phyloP scores from a whole-genome alignment of 441 rosid species.

The Melastoma candidum region DNA sequence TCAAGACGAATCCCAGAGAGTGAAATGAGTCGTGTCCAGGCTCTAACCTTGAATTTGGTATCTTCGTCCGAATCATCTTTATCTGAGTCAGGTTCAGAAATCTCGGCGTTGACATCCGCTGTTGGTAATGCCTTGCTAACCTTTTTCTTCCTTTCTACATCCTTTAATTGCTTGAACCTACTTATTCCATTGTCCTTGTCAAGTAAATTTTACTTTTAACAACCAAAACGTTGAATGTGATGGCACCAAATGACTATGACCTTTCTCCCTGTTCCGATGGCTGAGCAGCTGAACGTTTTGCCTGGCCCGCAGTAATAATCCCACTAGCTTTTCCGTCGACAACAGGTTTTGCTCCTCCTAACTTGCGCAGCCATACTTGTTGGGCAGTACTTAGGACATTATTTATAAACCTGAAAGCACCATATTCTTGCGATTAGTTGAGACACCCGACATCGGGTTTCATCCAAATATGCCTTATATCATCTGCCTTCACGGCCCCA shows the following conservation, averaged over 20 bases:
- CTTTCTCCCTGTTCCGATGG: constrained; percentile 61
- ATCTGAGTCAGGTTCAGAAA: constrained; percentile 46
- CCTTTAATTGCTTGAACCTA: constrained; percentile 74
- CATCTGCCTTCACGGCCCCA: too few relatives aligned
- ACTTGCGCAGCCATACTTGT: constrained; percentile 86
- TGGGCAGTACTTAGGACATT: constrained; percentile 92
- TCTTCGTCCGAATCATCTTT: constrained; percentile 43
- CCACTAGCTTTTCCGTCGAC: constrained; percentile 70
- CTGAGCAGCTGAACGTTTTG: constrained; percentile 71
- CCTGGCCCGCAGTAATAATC: constrained; percentile 84
- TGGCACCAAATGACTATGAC: constrained; percentile 22
- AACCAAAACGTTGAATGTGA: constrained; percentile 1
- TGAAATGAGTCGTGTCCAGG: too few relatives aligned
- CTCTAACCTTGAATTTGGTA: constrained; percentile 30
- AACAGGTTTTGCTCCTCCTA: constrained; percentile 87
- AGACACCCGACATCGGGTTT: too few relatives aligned
- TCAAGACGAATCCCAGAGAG: too few relatives aligned
- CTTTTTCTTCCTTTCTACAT: constrained; percentile 50
- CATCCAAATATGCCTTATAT: too few relatives aligned
- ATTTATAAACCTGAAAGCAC: constrained; percentile 68
- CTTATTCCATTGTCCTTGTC: constrained; percentile 11
- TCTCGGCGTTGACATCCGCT: constrained; percentile 34
- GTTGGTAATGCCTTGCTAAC: constrained; percentile 44
- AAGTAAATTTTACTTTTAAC: constrained; percentile 1
- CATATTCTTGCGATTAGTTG: not conserved